Evolutionary conservation across 768 basidiomycete species (phyloP), one percentile per base, ranked within the genome.

Genomic region (Mycena alexandri): DNA sequence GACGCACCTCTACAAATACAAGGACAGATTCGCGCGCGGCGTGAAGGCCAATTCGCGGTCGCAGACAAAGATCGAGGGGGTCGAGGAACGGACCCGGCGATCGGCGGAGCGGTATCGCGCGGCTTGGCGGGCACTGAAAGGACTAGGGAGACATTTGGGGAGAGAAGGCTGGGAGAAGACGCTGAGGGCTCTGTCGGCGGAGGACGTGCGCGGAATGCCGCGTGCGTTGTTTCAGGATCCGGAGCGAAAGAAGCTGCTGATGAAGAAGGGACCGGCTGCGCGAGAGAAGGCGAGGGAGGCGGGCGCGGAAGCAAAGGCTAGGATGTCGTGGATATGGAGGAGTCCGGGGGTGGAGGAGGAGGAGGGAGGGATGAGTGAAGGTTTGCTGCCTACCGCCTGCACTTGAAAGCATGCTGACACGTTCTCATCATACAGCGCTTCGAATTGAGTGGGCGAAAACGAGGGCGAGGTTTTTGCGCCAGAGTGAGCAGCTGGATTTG

Each of bases 381-480:
- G 48, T 61, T 0, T 13, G 47, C 10, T 61, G 29, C 29, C 6
- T 6, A 29, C 29, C 29, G 6, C 29, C 29, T 29, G 29, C 29
- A 29, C 29, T 29, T 3, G 3, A 29, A 29, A 6, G 29, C 29
- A 29, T 29, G 29, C 29, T 29, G 29, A 29, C 29, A 29, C 3
- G 6, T 19, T 51, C 5, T 25, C 4, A 14, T 50, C 12, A 24
- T 6, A 3, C 29, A 69, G 68, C 63, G 16, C 69, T 70, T 17
- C 52, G 60, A 2, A 47, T 70, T n/a, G 69, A 70, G 19, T 64
- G 54, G 55, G 57, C 33, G 22, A 63, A 51, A 36, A 61, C 62
- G 1, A 38, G 46, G 58, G 68, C 60, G 5, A 16, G 41, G 10
- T 38, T 38, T 5, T 6, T 52, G 38, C 60, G 50, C 5, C 50